A percentile compares a stretch with the other conserved stretches of the same genome.
Conservation (phyloP, 2,329 filamentous ascomycete species). For the Phyllosticta paracitricarpa region DNA sequence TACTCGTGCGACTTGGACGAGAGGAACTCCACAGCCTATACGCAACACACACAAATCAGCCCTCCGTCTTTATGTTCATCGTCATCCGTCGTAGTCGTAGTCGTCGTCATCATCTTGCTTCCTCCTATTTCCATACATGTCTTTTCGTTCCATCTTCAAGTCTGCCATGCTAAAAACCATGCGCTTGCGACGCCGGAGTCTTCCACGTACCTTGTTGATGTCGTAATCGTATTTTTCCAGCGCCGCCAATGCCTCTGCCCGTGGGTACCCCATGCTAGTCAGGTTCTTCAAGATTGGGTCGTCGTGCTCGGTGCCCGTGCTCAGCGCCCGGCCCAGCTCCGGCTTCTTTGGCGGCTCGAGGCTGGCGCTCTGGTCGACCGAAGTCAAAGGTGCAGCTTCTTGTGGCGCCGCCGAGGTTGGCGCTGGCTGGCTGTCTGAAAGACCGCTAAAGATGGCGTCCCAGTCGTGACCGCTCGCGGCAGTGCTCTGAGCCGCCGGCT, state of each 20-base stretch:
- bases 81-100: neutral
- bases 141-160: neutral
- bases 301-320: constrained; percentile 68
- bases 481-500: constrained; percentile 27
- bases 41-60: neutral
- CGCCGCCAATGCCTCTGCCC: constrained; percentile 63
- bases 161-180: neutral
- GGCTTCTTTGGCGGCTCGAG: constrained; percentile 18
- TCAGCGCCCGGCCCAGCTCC: constrained; percentile 56
- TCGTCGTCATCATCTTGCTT: neutral
- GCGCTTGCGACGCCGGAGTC: neutral
- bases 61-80: neutral
- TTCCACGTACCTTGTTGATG: constrained; percentile 68
- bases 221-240: constrained; percentile 96
- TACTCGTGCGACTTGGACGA: neutral
- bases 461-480: constrained; percentile 59
- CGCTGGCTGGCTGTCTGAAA: constrained; percentile 42
- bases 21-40: neutral
- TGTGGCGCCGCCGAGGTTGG: constrained; percentile 11
- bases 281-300: constrained; percentile 85
- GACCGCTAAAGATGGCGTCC: constrained; percentile 84
- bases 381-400: constrained; percentile 25
- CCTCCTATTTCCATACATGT: neutral
- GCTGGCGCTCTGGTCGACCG: constrained; percentile 23
- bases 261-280: constrained; percentile 78